Base-by-base conservation (phyloP, 495 filamentous ascomycete species). In the Aspergillus asperescens region DNA sequence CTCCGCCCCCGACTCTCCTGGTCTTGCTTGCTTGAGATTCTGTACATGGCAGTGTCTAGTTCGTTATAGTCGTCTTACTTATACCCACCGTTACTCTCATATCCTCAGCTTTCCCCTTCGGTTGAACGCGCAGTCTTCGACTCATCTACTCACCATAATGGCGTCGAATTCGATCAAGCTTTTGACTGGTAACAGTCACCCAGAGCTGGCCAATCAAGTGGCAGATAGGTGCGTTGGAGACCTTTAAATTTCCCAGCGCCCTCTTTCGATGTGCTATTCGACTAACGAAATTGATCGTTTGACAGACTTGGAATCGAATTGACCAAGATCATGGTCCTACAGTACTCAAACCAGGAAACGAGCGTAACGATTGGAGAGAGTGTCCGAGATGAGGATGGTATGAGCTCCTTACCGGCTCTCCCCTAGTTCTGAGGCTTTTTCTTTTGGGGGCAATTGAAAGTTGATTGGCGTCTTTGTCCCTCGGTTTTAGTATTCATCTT, bases 281-380 rank as follows among this genome's bases (percentile, higher is more conserved):
- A 32, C 53, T 66, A 55, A 63, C 47, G 18, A 44, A 35, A 48
- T 35, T 48, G 31, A 18, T 24, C 31, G n/a, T 23, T 20, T 34
- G 19, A 18, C 60, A 93, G 93, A 48, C 83, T 98, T 54, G 92
- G 93, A 37, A 92, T 96, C 63, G 90, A 97, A 62, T 75, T 92
- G 63, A 89, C 90, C 58, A 90, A 92, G 76, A 91, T 95, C 42
- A 83, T 95, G 75, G 89, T 90, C 54, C 77, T 95, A 61, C 90
- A 96, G 66, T 95, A 96, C 72, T 95, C 92, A 43, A 98, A 98
- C 76, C 90, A 96, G 62, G 93, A 98, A 67, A 96, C 89, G 12
- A 93, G 88, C 56, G 90, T 98, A 48, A 95, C 93, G 10, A 94
- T 98, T 55, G 92, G 91, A 66, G 93, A 98, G 71, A 91, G 87